A percentile compares a stretch with the other conserved stretches of the same genome.
Evolutionary conservation across 305 asterid species (phyloP).

Genomic region (Fraxinus floribunda): DNA sequence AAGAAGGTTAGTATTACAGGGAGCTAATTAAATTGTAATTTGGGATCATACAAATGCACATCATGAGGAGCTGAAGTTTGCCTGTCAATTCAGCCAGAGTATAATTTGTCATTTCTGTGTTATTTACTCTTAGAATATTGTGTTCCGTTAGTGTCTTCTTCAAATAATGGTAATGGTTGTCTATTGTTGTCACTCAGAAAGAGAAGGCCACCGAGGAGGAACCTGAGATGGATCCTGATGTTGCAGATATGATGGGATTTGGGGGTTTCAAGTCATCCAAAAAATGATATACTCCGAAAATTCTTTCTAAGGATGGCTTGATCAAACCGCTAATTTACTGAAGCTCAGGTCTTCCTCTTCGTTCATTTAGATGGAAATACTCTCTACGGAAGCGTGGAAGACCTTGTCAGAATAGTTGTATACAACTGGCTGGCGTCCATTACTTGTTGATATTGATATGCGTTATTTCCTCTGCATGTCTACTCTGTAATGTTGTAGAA

Average conservation of each 20-base stretch:
- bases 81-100: not conserved
- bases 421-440: not conserved
- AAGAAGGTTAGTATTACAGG: conserved; percentile 59
- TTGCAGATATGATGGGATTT: conserved; percentile 95
- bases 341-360: not conserved
- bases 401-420: not conserved
- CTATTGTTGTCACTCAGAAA: conserved; percentile 43
- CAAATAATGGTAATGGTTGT: not conserved
- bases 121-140: not conserved
- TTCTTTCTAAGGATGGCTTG: not conserved
- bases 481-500: not conserved
- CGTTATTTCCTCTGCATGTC: not conserved
- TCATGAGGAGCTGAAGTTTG: not conserved
- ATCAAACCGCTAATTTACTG: not conserved
- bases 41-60: not conserved
- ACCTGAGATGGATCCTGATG: conserved; percentile 82
- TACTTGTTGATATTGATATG: not conserved
- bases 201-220: conserved; percentile 82
- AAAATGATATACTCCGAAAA: conserved; percentile 38
- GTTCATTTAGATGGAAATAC: not conserved
- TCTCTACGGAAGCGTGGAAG: not conserved
- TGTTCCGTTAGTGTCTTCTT: not conserved
- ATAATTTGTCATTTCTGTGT: not conserved
- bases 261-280: conserved; percentile 87
- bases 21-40: not conserved